A percentile compares a stretch with the other conserved stretches of the same genome.
These are phyloP conservation scores for Podospora fimiseda DNA, from an alignment of 495 filamentous ascomycete genomes.

Conservation along the genomic window DNA sequence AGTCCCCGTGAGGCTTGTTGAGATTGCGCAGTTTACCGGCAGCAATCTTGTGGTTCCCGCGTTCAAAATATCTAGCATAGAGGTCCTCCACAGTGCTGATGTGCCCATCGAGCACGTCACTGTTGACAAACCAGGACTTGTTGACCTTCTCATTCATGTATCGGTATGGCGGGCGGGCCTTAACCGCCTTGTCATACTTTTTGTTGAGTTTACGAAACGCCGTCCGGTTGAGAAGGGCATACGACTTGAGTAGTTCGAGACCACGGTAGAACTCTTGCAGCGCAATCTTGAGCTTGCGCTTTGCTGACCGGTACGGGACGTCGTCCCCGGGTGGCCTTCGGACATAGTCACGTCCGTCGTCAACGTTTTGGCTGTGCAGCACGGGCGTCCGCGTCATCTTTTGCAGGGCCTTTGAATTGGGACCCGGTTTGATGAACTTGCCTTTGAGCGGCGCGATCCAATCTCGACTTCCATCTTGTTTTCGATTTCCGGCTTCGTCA, in stretches of 20 bases:
- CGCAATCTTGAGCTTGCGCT: slow-evolving; percentile 83
- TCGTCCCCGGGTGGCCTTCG: slow-evolving; percentile 51
- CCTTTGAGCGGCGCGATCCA: slow-evolving; percentile 41
- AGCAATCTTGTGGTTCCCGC: slow-evolving; percentile 84
- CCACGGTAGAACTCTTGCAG: slow-evolving; percentile 89
- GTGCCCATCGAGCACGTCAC: slow-evolving; percentile 70
- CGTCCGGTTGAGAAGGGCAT: slow-evolving; percentile 78
- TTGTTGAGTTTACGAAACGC: slow-evolving; percentile 98
- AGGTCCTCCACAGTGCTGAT: slow-evolving; percentile 77
- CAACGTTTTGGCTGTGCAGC: slow-evolving; percentile 26
- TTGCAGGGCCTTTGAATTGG: slow-evolving; percentile 41
- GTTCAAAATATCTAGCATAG: slow-evolving; percentile 87
- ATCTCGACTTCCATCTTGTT: slow-evolving; percentile 16
- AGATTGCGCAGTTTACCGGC: slow-evolving; percentile 73
- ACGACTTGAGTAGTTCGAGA: slow-evolving; percentile 85
- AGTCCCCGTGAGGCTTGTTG: slow-evolving; percentile 57
- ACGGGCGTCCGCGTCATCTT: slow-evolving; percentile 36
- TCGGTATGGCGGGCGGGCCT: slow-evolving; percentile 65
- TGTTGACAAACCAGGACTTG: slow-evolving; percentile 82
- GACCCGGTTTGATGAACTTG: slow-evolving; percentile 38
- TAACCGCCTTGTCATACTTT: slow-evolving; percentile 89
- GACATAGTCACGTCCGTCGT: slow-evolving; percentile 55
- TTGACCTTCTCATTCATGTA: slow-evolving; percentile 93
- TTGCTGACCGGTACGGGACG: slow-evolving; percentile 75
- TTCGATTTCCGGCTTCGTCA: slow-evolving; percentile 12